Evolutionary conservation across 2,329 filamentous ascomycete genomes (phyloP), one percentile per base, ranked within the genome.

Genomic region (Sclerotinia spermophila): DNA sequence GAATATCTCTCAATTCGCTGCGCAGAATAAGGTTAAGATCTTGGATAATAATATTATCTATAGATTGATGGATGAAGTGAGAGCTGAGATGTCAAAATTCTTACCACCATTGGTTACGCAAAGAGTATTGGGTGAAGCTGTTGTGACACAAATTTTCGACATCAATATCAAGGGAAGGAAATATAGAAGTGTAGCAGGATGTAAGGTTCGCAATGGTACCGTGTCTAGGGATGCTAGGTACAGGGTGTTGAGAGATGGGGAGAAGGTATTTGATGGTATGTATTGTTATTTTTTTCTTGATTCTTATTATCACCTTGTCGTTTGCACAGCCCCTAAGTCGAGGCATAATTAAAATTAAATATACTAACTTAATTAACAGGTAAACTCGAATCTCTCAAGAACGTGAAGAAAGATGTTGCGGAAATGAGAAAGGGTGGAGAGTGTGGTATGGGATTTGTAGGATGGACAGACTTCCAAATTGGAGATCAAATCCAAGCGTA

Each of bases 361-460:
- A 55, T 44, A 67, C 15, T 61, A 24, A 65, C 38, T 53, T 62
- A 13, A 51, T 74, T 77, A 69, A 69, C 56, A 97, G 95, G 94
- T 74, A 86, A 86, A 67, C 87, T 98, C 58, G 86, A 88, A 27
- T 92, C 92, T 1, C 87, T 99, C 71, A 97, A 96, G 83, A 92
- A 96, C 77, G 89, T 92, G 80, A 97, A 98, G 85, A 96, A 96
- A 80, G 93, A 97, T 74, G 92, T 96, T 42, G 84, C 84, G 60
- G 93, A 97, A 78, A 96, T 97, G 89, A 89, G 89, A 77, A 98
- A 97, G 82, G 94, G 94, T 71, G 88, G 86, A n/a, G 96, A 99
- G 81, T 99, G 96, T 77, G 96, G 96, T 75, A 90, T 99, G 75
- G 89, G 88, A 67, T 95, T 99, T 77, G 89, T 91, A 4, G 86